Evolutionary conservation across 257 asterid species (phyloP), one percentile per base, ranked within the genome.

Genomic region (Craterostigma plantagineum): DNA sequence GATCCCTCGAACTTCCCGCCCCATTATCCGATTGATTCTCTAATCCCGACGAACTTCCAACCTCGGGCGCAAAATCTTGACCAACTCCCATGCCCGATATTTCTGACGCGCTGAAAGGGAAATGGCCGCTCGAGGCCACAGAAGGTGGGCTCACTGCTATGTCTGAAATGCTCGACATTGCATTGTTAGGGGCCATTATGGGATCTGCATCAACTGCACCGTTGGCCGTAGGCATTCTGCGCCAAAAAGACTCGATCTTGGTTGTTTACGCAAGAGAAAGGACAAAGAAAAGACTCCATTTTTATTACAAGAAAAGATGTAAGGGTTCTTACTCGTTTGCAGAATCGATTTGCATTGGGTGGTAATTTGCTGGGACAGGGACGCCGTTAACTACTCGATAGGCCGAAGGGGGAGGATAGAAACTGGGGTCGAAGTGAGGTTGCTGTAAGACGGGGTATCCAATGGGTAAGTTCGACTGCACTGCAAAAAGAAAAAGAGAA

Each of bases 381-480:
- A 76, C 69, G 23, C 90, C 84, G 35, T 70, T 67, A 42, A 70
- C 90, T 46, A 69, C 64, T 45, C 73, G 93, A 51, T 64, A 60
- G 53, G 64, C 46, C 33, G 79, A 46, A 35, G 65, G 52, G 43
- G 69, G n/a, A n/a, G n/a, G 59, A 38, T 64, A 71, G 15, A 60
- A 75, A 72, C 67, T 62, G 0, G 80, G 58, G 55, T 69, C 75
- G 17, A 69, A 38, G 53, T 79, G 78, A 63, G 66, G 73, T 52
- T 69, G 93, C 30, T 65, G 93, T 18, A 71, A 54, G 52, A 80
- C 57, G 16, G 93, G 90, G 57, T 76, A 79, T 43, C 93, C 93
- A 72, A 70, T 63, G 14, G 93, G 93, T 52, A 80, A 65, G 59
- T 66, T 76, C 70, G 71, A 62, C 84, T 80, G 93, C 79, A 70